A percentile compares a stretch with the other conserved stretches of the same genome.
Conservation (phyloP, 1,284 basidiomycete genomes). For the Naganishia liquefaciens region DNA sequence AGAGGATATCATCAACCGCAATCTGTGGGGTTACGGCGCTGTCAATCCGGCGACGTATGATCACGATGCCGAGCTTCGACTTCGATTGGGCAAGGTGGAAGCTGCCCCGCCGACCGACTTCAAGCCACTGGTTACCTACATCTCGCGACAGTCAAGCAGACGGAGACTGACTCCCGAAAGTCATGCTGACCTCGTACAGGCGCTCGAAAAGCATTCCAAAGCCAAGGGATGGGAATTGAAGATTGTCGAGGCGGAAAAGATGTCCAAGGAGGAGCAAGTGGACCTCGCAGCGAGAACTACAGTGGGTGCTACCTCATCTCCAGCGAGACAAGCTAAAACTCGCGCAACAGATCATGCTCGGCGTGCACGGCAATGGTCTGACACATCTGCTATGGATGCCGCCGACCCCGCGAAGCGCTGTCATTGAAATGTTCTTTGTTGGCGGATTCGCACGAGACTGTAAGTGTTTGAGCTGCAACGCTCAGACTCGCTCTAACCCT, state of each 20-base stretch:
- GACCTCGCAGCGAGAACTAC: conserved; percentile 51
- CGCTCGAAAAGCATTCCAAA: conserved; percentile 61
- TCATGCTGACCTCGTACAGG: conserved; percentile 63
- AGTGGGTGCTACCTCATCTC: conserved; percentile 37
- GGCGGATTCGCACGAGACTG: conserved; percentile 54
- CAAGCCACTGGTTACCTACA: conserved; percentile 69
- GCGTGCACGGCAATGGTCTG: conserved; percentile 55
- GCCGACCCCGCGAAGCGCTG: conserved; percentile 50
- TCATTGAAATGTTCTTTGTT: conserved; percentile 53
- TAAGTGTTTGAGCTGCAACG: conserved; percentile 32
- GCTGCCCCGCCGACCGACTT: conserved; percentile 9
- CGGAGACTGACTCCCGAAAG: conserved; percentile 64
- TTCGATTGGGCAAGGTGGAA: conserved; percentile 25
- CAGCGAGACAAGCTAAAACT: background rate
- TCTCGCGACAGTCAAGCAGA: conserved; percentile 65
- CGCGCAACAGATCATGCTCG: conserved; percentile 51
- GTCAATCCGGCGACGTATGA: conserved; percentile 40
- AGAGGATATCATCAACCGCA: conserved; percentile 48
- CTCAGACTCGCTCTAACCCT: background rate
- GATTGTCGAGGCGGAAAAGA: conserved; percentile 50
- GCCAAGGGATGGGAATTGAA: conserved; percentile 65
- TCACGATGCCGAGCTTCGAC: conserved; percentile 18
- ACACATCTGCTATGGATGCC: conserved; percentile 55
- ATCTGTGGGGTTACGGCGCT: conserved; percentile 50
- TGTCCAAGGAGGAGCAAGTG: conserved; percentile 53